These are phyloP conservation scores for Simplicillium sp. DNA, from an alignment of 2,329 filamentous ascomycete species.

Conservation along the genomic window DNA sequence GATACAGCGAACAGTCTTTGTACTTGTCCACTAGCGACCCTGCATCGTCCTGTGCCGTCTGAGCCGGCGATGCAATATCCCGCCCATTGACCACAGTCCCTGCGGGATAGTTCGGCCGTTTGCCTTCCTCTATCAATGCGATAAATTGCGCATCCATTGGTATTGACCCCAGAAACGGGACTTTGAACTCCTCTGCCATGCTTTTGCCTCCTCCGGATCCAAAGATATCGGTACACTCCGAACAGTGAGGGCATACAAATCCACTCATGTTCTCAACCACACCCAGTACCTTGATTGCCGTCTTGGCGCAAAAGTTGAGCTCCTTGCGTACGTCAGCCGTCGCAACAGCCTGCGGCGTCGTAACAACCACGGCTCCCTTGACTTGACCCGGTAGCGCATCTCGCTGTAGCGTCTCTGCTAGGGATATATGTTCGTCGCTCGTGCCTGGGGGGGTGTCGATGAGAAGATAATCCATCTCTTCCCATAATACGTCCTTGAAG, in stretches of 20 bases:
- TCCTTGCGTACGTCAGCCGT: constrained; percentile 93
- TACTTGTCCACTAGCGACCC: constrained; percentile 61
- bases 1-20: constrained; percentile 57
- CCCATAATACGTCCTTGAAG: constrained; percentile 83
- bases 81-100: constrained; percentile 54
- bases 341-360: constrained; percentile 88
- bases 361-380: constrained; percentile 85
- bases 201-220: constrained; percentile 79
- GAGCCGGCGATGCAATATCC: constrained; percentile 32
- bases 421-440: constrained; percentile 92
- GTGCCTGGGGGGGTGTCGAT: constrained; percentile 96
- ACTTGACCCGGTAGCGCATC: constrained; percentile 58
- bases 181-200: constrained; percentile 80
- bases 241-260: constrained; percentile 71
- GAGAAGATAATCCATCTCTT: constrained; percentile 78
- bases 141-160: constrained; percentile 93
- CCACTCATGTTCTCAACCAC: constrained; percentile 97
- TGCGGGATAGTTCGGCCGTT: constrained; percentile 55
- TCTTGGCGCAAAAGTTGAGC: constrained; percentile 86
- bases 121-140: constrained; percentile 68
- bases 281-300: constrained; percentile 67
- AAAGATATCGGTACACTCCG: constrained; percentile 89
- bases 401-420: constrained; percentile 73
- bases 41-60: constrained; percentile 14
- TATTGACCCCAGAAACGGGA: constrained; percentile 76